Percentiles rank a stretch among this genome's conserved stretches.
phyloP scores from a whole-genome alignment of 371 early-diverging fungal species.

The Actinomortierella wolfii region DNA sequence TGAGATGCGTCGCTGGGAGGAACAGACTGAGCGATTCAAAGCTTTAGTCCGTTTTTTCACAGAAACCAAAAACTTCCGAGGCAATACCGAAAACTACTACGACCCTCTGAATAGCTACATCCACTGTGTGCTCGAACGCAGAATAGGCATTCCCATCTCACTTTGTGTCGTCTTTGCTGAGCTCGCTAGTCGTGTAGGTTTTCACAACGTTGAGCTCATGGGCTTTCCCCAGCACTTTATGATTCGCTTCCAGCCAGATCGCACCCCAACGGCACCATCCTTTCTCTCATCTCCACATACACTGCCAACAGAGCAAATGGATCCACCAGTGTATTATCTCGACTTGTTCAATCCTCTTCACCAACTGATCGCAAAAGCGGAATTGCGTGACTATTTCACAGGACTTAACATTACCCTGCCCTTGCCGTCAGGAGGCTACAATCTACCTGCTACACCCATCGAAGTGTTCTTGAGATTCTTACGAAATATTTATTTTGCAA shows the following conservation, averaged over 20 bases:
- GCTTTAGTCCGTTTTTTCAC: conserved; percentile 36
- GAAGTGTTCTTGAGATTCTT: conserved; percentile 35
- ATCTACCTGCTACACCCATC: conserved; percentile 19
- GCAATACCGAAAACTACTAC: conserved; percentile 41
- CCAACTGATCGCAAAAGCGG: conserved; percentile 19
- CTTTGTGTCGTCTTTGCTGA: conserved; percentile 43
- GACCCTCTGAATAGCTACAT: conserved; percentile 44
- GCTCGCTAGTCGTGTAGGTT: conserved; percentile 37
- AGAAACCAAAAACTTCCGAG: conserved; percentile 30
- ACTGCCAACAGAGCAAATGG: not conserved
- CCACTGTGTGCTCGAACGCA: conserved; percentile 33
- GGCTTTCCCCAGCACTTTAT: conserved; percentile 42
- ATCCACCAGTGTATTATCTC: conserved; percentile 28
- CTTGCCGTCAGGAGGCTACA: conserved; percentile 12
- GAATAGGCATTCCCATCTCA: conserved; percentile 40
- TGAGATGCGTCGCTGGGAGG: conserved; percentile 11
- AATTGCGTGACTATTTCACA: conserved; percentile 27
- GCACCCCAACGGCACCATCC: conserved; percentile 7
- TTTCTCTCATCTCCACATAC: not conserved
- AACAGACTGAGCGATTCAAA: conserved; percentile 19
- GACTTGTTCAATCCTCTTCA: conserved; percentile 37
- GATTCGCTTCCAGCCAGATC: conserved; percentile 28
- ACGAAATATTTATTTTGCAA: conserved; percentile 29
- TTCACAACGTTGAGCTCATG: conserved; percentile 40
- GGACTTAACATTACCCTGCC: conserved; percentile 18